Evolutionary conservation across 2,329 filamentous ascomycete species (phyloP), one percentile per base, ranked within the genome.

Genomic region (Fusarium buharicum): DNA sequence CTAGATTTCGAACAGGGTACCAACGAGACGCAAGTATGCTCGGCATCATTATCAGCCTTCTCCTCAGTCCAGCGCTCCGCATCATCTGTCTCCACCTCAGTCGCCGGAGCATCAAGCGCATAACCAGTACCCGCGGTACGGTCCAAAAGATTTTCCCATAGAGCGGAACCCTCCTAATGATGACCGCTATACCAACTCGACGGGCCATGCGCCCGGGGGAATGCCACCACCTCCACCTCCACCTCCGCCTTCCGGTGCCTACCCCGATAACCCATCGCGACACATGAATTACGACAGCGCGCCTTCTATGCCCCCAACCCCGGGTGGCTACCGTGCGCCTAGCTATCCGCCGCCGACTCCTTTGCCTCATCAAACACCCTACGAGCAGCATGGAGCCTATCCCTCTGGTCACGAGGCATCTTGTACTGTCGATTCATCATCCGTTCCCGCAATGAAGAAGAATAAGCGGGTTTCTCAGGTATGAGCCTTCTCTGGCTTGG

Each of bases 401-500:
- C 51, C 62, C 24, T 54, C 62, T 13, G 77, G 72, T 36, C 73
- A 75, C 48, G 72, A 80, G 63, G 61, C 75, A 39, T 74, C 77
- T 51, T 75, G 77, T 55, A 74, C 71, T 24, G 72, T 84, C 8
- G 82, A 82, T 56, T 70, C 79, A 4, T 75, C 81, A 5, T 76
- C 76, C 4, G 77, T 78, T 5, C 67, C 72, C 14, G 67, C 73
- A 6, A 86, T 87, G 73, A 82, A 86, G 70, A 88, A 88, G 76
- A 84, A 85, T n/a, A 86, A 86, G 47, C 79, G 86, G 67, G 86
- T 86, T 27, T 87, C 86, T 9, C 86, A 89, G 81, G 85, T 87
- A 56, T 34, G 55, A 43, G 43, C 17, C 9, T 12, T 27, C 7
- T 10, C 10, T 24, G 17, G 16, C 18, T 18, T 24, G 18, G 16